phyloP scores from a whole-genome alignment of 768 basidiomycete genomes.

The Boletus fagicola region DNA sequence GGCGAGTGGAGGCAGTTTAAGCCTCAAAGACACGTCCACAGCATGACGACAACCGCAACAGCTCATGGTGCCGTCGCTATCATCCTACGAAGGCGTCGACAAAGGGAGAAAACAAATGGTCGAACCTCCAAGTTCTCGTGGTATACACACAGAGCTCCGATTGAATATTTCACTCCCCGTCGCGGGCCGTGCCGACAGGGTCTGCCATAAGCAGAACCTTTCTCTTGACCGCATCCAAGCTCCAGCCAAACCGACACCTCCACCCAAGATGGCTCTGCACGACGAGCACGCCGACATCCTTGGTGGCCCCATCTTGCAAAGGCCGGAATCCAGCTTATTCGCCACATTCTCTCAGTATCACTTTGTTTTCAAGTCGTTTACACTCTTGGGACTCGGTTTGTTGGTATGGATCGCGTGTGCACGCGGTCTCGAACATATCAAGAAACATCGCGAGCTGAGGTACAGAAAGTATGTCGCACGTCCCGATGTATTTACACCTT shows the following conservation, averaged over 20 bases:
- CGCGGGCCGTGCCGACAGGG: slow-evolving; percentile 18
- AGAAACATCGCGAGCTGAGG: slow-evolving; percentile 59
- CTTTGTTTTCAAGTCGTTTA: slow-evolving; percentile 36
- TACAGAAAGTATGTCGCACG: slow-evolving; percentile 57
- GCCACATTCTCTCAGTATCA: slow-evolving; percentile 38
- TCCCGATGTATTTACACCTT: background rate
- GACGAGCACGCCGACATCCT: slow-evolving; percentile 73
- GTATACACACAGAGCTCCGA: slow-evolving; percentile 18
- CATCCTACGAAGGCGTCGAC: background rate
- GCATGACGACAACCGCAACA: background rate
- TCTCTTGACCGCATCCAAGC: slow-evolving; percentile 25
- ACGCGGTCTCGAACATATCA: slow-evolving; percentile 45
- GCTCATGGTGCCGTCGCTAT: background rate
- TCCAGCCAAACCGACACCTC: slow-evolving; percentile 17
- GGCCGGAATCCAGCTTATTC: slow-evolving; percentile 27
- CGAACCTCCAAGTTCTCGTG: background rate
- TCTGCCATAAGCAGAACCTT: slow-evolving; percentile 9
- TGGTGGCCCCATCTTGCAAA: slow-evolving; percentile 51
- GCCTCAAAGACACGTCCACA: background rate
- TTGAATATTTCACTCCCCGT: slow-evolving; percentile 24
- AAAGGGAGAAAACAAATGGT: background rate
- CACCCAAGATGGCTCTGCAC: slow-evolving; percentile 46
- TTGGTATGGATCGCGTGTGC: slow-evolving; percentile 34
- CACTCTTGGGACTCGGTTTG: slow-evolving; percentile 35
- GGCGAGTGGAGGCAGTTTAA: slow-evolving; percentile 50